Evolutionary conservation across 1,139 yeast species (phyloP).

Genomic region (Diutina sp.): DNA sequence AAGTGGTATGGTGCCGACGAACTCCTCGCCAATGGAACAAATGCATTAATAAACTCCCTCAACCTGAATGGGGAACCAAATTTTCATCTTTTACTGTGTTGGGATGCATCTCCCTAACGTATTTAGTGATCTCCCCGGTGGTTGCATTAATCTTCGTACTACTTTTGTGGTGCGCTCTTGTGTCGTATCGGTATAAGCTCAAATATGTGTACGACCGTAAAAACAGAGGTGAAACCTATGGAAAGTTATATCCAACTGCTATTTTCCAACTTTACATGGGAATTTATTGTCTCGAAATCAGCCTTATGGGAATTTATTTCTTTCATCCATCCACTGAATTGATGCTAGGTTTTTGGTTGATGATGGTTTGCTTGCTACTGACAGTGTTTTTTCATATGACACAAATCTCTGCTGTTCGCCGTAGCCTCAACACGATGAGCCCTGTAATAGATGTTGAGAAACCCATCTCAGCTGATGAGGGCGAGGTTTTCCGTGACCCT

Average conservation of each 20-base stretch:
- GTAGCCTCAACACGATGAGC: background rate
- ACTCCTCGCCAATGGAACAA: constrained; percentile 51
- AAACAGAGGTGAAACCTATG: constrained; percentile 52
- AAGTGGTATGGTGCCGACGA: constrained; percentile 8
- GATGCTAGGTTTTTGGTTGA: constrained; percentile 21
- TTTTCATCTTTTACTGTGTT: constrained; percentile 68
- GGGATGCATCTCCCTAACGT: constrained; percentile 66
- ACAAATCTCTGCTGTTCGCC: constrained; percentile 4
- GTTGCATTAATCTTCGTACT: constrained; percentile 52
- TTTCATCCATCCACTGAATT: constrained; percentile 26
- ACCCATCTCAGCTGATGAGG: background rate
- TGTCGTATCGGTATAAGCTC: constrained; percentile 61
- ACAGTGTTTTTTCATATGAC: constrained; percentile 19
- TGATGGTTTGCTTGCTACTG: constrained; percentile 26
- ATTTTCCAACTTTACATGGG: constrained; percentile 69
- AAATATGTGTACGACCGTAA: constrained; percentile 37
- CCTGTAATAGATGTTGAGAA: background rate
- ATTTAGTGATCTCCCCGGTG: constrained; percentile 67
- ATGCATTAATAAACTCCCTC: constrained; percentile 29
- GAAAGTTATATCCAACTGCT: constrained; percentile 61
- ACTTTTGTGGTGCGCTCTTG: constrained; percentile 41
- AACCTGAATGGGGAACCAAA: constrained; percentile 61
- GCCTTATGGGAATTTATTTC: constrained; percentile 63
- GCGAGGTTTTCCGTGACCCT: background rate
- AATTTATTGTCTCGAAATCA: constrained; percentile 64